Evolutionary conservation across 1,139 yeast genomes (phyloP), one percentile per base, ranked within the genome.

Genomic region (Geotrichum phurueaensis): DNA sequence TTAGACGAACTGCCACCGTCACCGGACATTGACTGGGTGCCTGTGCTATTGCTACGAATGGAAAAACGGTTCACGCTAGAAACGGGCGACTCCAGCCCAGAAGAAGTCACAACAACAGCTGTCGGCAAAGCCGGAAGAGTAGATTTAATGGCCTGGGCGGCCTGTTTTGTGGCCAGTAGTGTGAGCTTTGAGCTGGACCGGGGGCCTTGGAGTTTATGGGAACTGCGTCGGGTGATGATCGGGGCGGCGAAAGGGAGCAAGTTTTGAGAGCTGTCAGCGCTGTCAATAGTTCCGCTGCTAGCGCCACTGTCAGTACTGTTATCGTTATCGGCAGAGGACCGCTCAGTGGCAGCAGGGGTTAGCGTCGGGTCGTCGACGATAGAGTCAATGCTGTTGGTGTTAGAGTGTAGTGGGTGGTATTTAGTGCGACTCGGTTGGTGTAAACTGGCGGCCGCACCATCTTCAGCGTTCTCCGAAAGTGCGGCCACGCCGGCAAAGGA

Each of bases 11-110:
- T 39, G 10, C 20, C 47, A 3, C 47, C 22, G 18, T n/a, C 27
- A n/a, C 33, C 50, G 7, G 49, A 39, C 31, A 39, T 18, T 9
- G 47, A 39, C 23, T 48, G 51, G 20, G 36, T 25, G 4, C 56
- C 54, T 15, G 58, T 51, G 56, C 61, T 59, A 29, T 52, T 48
- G 29, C 54, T 59, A 10, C 58, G 57, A 3, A 55, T 52, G 9
- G 61, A 59, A 18, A 50, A 49, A 29, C 54, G 51, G 23, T 45
- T 51, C 10, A 56, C 54, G 9, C 58, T 55, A 1, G 56, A 51
- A 13, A 52, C 53, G 7, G 61, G 58, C 12, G 56, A 54, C 33
- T 51, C 53, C 18, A 39, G 45, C 18, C 60, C 55, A 13, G 57
- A 58, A 29, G 53, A 25, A 20, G 45, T 27, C 4, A 27, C 27